Base-by-base conservation (phyloP, 2,329 filamentous ascomycete genomes). In the Pseudogymnoascus sp. region DNA sequence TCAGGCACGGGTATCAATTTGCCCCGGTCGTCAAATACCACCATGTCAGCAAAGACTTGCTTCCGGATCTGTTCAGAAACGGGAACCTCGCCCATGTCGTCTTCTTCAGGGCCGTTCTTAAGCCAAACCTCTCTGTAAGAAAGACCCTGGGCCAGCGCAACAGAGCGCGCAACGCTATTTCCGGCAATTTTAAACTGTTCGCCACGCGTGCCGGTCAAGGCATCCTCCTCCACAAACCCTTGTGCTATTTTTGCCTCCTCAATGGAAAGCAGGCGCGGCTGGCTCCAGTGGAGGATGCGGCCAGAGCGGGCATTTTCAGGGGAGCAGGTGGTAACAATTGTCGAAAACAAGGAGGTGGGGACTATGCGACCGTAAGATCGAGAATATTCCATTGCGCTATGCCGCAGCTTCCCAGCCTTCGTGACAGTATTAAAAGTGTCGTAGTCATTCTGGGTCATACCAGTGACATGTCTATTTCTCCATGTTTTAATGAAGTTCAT, bases 151-250 rank as follows among this genome's bases (percentile, higher is more conserved):
- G 85, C 84, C 16, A 91, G 73, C 0, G 89, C 83, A 1, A 90
- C 82, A 24, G 84, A 82, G 7, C 89, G 78, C 2, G 89, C 84
- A 0, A 96, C 90, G 29, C 86, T 90, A 72, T 96, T 96, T 0
- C 91, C 91, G 0, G 93, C 78, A 19, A 90, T 83, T 62, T 80
- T 82, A 76, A 83, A 86, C 70, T 90, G 86, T 1, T 85, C 76
- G 0, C 38, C 8, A 0, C 80, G 72, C 0, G 62, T 69, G 0
- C 90, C 90, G 0, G 93, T 73, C 0, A 96, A 72, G 0, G 93
- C 81, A 64, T 93, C 90, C 5, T 85, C 67, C 63, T 93, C 88
- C 0, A 79, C 84, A 42, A 89, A 85, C 0, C 88, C 87, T 72
- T 95, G 90, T 0, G 86, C 87, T 1, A 88, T 78, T 1, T 87